Evolutionary conservation across 202 grass and related monocot genomes (phyloP).

Genomic region (Bolboschoenoplectus hybrid): DNA sequence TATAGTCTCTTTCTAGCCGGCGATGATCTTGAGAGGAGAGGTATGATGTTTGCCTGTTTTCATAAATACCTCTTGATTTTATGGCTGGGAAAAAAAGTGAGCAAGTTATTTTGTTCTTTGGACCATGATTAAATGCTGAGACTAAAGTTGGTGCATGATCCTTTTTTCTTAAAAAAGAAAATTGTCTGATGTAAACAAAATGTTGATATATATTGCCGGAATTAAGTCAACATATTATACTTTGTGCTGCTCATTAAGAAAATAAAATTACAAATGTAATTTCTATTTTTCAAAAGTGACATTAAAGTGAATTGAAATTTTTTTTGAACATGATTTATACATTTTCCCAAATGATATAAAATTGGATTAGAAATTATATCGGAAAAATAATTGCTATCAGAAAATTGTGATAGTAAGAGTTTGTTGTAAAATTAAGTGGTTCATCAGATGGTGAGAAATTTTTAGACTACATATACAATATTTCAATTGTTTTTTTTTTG

Average conservation of each 20-base stretch:
- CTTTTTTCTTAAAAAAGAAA: not conserved
- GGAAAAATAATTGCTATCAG: not conserved
- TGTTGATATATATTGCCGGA: not conserved
- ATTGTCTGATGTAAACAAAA: not conserved
- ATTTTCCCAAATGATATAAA: not conserved
- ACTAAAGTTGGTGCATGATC: not conserved
- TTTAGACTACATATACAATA: not conserved
- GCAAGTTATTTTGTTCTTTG: not conserved
- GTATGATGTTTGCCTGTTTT: not conserved
- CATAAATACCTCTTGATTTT: conserved; percentile 2
- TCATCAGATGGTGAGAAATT: not conserved
- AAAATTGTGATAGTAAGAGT: not conserved
- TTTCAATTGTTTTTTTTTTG: not conserved
- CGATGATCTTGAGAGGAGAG: not conserved
- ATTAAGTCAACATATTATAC: not conserved
- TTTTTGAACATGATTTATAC: not conserved
- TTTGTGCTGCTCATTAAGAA: not conserved
- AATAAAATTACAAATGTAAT: not conserved
- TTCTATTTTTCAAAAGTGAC: not conserved
- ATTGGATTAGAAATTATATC: not conserved
- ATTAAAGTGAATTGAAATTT: not conserved
- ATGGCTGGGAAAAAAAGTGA: not conserved
- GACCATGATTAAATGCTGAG: conserved; percentile 22
- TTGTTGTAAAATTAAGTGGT: not conserved
- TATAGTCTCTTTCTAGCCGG: not conserved